Evolutionary conservation across 768 basidiomycete genomes (phyloP), one percentile per base, ranked within the genome.

Genomic region (Trametes coccinea): DNA sequence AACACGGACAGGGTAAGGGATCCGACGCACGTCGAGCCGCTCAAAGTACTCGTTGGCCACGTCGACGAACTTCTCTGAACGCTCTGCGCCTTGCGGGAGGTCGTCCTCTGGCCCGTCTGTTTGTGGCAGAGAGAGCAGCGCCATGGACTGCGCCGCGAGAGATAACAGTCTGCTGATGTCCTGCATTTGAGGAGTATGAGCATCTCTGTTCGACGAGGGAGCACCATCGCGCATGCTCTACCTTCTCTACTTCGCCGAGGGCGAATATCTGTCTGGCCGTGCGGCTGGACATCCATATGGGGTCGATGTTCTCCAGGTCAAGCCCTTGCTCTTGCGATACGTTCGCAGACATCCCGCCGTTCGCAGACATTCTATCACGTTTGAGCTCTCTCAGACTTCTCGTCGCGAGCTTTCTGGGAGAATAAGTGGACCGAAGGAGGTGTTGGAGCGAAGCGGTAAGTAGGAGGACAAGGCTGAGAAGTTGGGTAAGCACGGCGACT

Each of bases 21-120:
- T 43, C 29, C 55, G n/a, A 59, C 81, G 56, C 67, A 92, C 91
- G 71, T 93, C 87, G 8, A 93, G 79, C 30, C 88, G 85, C 67
- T 92, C 87, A 69, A 92, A 93, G 73, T 92, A 93, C 70, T 92
- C 89, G 77, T 87, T 88, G 53, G 89, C 89, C 76, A 92, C 89
- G 44, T 88, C 79, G 43, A 92, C 91, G 66, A 93, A 92, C 68
- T 91, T 88, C 70, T 93, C 90, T 13, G 89, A 91, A 39, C 91
- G 81, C 73, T 93, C 91, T 61, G 88, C 91, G 43, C 90, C 91
- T 67, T 89, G 87, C 2, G 90, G 90, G 7, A 92, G 79, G 57
- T 76, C 79, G 54, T 89, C 87, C 6, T 84, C 84, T 3, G 85
- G 81, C 0, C 73, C 80, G 69, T 93, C 91, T 3, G 90, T 91